Base-by-base conservation (phyloP, 257 asterid genomes). In the Gentiana straminea region DNA sequence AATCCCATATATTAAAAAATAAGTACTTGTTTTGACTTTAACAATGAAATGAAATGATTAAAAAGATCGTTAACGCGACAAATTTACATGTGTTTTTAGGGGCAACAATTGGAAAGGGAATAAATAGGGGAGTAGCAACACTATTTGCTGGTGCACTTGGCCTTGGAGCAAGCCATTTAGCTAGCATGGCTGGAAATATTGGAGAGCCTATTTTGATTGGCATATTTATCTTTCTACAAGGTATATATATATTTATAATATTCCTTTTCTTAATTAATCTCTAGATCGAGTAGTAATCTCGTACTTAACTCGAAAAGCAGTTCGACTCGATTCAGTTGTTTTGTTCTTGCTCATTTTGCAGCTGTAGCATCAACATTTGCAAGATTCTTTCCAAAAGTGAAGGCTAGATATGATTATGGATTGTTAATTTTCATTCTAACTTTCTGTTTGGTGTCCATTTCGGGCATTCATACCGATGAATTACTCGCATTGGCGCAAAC, bases 361-460 rank as follows among this genome's bases (percentile, higher is more conserved):
- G 94, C 94, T 58, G 82, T 49, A 35, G 75, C 75, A 13, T 69
- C 84, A 12, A 84, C 94, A 7, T 86, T 86, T 64, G 62, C 81
- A 57, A 62, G 95, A 56, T 86, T 86, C 65, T 79, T 81, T 35
- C 95, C 94, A 0, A 39, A 38, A 12, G 89, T 86, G 73, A 86
- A 86, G 81, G 88, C 94, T 1, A 75, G 88, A 72, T 86, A 86
- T 56, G 95, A 86, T 54, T 86, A 86, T 43, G 95, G 95, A 48
- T 60, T 81, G 76, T 49, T 86, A 7, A 72, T 86, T 45, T 84
- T 86, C 79, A 86, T 76, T 56, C 34, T 86, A 69, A 86, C 95
- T 33, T 84, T 86, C 61, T 81, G 75, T 61, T 68, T 86, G 48
- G 81, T 86, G 0, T 75, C 95, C 2, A 68, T 79, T 50, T 81